These are phyloP conservation scores for Fusarium mexicanum DNA, from an alignment of 2,329 filamentous ascomycete species.

Conservation along the genomic window DNA sequence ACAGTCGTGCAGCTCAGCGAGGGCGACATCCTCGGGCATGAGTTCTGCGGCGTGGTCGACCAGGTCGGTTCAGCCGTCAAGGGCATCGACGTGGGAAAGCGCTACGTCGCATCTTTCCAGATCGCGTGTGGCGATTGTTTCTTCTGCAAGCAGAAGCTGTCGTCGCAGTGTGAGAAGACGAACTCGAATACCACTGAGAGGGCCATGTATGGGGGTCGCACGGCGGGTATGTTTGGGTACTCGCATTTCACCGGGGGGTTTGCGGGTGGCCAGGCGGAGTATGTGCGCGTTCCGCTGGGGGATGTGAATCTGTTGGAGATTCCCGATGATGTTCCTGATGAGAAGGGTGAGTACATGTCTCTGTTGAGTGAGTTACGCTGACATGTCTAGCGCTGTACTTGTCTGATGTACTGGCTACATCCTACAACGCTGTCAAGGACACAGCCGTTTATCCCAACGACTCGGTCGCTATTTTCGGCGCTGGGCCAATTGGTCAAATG, in stretches of 20 bases:
- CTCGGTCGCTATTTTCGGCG: conserved; percentile 84
- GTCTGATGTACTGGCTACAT: conserved; percentile 81
- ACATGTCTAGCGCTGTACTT: conserved; percentile 67
- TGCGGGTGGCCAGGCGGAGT: conserved; percentile 88
- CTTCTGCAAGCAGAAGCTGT: conserved; percentile 81
- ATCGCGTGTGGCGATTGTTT: conserved; percentile 79
- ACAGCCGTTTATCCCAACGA: conserved; percentile 82
- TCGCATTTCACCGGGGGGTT: conserved; percentile 87
- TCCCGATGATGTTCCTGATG: conserved; percentile 82
- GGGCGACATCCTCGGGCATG: conserved; percentile 74
- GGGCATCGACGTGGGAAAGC: conserved; percentile 66
- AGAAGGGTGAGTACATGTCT: conserved; percentile 65
- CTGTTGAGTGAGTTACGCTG: background rate
- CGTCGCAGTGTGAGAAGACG: conserved; percentile 82
- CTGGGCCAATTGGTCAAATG: conserved; percentile 89
- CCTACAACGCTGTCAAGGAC: conserved; percentile 84
- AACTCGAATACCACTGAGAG: conserved; percentile 77
- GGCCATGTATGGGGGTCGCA: conserved; percentile 81
- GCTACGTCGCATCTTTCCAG: conserved; percentile 88
- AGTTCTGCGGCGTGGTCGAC: conserved; percentile 67
- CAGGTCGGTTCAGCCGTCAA: conserved; percentile 64
- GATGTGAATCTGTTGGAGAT: conserved; percentile 85
- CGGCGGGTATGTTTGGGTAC: conserved; percentile 78
- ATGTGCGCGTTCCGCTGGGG: conserved; percentile 81
- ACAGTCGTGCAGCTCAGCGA: conserved; percentile 67